Base-by-base conservation (phyloP, 2,329 filamentous ascomycete species). In the Claviceps monticola region DNA sequence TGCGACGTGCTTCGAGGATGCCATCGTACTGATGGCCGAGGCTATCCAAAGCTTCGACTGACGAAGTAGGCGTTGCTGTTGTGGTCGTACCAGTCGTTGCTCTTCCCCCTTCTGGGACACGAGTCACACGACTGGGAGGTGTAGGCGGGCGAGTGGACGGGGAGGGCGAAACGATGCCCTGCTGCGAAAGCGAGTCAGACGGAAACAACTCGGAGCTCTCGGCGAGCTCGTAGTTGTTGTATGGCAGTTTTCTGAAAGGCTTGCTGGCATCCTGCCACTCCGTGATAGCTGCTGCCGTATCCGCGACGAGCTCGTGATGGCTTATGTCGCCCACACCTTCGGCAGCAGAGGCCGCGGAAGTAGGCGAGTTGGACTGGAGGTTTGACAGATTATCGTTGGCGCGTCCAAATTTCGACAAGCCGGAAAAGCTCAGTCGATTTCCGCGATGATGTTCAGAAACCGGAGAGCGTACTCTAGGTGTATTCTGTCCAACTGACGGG, bases 391-490 rank as follows among this genome's bases (percentile, higher is more conserved):
- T 54, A 50, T 64, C 59, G 23, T 65, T 64, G 37, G 55, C 56
- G 23, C 56, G 58, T 44, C 59, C 61, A 46, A 63, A 68, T 36
- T 59, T 59, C 1, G 58, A 57, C 37, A 69, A 55, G 26, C 65
- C 54, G 13, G 63, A 59, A 13, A 63, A 48, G 29, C 59, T 64
- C 7, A 65, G 52, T 11, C 53, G 59, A 43, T 64, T 58, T 5
- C 51, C 38, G 8, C 51, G 50, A 11, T 46, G 21, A 38, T 55
- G 48, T 5, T 57, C 54, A 9, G 59, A 58, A 8, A 57, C 54
- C 4, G 65, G 65, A n/a, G 66, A 68, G 36, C 61, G 59, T 1
- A 60, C 29, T 17, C 57, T 51, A 11, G 53, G 55, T 4, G 58
- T 58, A 8, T 43, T 51, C n/a, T 58, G 51, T 1, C 56, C 56